These are phyloP conservation scores for Phytophthora tentaculata DNA, from an alignment of 352 stramenopile species.

Conservation along the genomic window DNA sequence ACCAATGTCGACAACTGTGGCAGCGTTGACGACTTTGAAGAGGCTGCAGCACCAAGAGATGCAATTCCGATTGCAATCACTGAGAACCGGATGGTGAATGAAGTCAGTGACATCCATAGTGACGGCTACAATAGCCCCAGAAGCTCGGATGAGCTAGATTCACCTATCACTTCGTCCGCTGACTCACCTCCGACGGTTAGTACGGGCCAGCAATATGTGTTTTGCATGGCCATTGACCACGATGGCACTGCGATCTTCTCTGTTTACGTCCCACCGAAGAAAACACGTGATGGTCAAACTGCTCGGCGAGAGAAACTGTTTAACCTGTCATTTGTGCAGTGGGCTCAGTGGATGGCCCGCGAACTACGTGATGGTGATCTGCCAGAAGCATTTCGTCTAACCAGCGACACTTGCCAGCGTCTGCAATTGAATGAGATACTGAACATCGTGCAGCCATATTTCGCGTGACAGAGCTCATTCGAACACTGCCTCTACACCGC, in stretches of 20 bases:
- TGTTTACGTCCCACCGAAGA: not conserved
- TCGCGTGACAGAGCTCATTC: not conserved
- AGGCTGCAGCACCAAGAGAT: not conserved
- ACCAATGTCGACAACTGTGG: not conserved
- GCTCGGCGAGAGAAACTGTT: not conserved
- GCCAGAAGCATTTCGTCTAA: not conserved
- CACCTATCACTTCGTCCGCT: not conserved
- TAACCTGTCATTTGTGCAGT: not conserved
- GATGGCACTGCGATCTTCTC: not conserved
- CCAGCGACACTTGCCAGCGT: not conserved
- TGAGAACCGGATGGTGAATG: not conserved
- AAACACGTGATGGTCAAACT: not conserved
- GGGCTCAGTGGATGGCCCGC: slow-evolving; percentile 1
- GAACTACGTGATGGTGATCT: not conserved
- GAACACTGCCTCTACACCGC: too few relatives aligned
- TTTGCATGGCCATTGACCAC: not conserved
- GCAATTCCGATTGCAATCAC: not conserved
- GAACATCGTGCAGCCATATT: not conserved
- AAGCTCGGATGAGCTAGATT: not conserved
- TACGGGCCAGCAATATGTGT: not conserved
- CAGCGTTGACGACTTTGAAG: not conserved
- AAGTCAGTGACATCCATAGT: not conserved
- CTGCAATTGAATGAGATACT: not conserved
- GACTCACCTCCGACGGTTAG: not conserved
- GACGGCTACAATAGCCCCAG: not conserved